phyloP scores from a whole-genome alignment of 208 protist species.

The Trypanosomatidae sp. region DNA sequence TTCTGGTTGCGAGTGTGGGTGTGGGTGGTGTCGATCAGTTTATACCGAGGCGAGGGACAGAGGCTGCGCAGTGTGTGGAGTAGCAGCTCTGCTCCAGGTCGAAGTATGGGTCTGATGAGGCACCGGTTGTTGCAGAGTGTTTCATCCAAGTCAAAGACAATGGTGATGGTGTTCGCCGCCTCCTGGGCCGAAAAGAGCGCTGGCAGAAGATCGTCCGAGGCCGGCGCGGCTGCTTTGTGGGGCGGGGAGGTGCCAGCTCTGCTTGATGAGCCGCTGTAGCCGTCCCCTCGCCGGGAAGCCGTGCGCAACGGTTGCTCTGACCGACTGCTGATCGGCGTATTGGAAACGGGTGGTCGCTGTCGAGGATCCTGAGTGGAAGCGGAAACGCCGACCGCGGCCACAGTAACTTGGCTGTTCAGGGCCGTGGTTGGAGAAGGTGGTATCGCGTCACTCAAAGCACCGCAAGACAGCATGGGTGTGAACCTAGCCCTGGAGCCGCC shows the following conservation, averaged over 20 bases:
- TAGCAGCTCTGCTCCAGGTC: conserved; percentile 66
- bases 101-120: conserved; percentile 53
- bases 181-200: conserved; percentile 38
- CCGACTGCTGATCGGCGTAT: not conserved
- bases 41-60: conserved; percentile 45
- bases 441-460: not conserved
- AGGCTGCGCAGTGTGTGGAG: conserved; percentile 51
- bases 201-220: conserved; percentile 37
- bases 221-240: not conserved
- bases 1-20: conserved; percentile 12
- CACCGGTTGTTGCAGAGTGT: conserved; percentile 89
- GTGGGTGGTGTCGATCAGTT: conserved; percentile 12
- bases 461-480: not conserved
- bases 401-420: not conserved
- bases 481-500: not conserved
- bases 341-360: not conserved
- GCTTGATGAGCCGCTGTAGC: not conserved
- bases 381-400: not conserved
- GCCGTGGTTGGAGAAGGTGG: not conserved
- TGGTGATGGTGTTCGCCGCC: conserved; percentile 64
- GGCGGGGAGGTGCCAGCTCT: not conserved
- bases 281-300: not conserved
- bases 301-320: not conserved
- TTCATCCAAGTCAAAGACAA: conserved; percentile 93
- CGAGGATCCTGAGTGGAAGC: not conserved